Percentiles rank a stretch among this genome's conserved stretches.
Conservation (phyloP, 306 rosid genomes). For the Cicer cuneatum region DNA sequence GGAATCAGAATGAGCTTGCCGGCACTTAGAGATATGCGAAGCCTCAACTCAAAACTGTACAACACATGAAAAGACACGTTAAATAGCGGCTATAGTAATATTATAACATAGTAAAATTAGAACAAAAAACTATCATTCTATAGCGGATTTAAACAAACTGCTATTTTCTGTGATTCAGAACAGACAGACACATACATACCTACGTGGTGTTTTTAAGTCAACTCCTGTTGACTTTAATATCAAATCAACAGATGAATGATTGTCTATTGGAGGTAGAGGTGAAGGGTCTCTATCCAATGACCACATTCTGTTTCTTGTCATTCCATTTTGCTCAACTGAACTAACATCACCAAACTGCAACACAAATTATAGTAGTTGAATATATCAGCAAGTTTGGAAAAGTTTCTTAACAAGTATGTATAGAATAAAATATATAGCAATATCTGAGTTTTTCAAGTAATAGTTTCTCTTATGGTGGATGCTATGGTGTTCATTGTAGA, state of each 20-base stretch:
- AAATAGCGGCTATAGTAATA: no score
- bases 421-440: background rate
- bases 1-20: constrained; percentile 73
- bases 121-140: no score
- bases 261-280: constrained; percentile 63
- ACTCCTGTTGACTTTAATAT: constrained; percentile 65
- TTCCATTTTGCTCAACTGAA: constrained; percentile 63
- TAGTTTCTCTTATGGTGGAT: no score
- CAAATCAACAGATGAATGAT: constrained; percentile 74
- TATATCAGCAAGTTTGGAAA: background rate
- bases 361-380: constrained; percentile 23
- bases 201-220: constrained; percentile 65
- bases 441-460: background rate
- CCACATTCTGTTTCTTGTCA: constrained; percentile 72
- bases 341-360: constrained; percentile 72
- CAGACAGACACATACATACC: constrained; percentile 45
- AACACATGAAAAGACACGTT: background rate
- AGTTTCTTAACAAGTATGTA: background rate
- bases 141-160: no score
- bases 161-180: no score
- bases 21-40: constrained; percentile 61
- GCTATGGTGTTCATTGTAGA: no score
- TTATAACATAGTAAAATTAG: no score
- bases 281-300: constrained; percentile 71
- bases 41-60: constrained; percentile 74